These are phyloP conservation scores for Lathyrus aphaca DNA, from an alignment of 306 rosid genomes.

Conservation along the genomic window DNA sequence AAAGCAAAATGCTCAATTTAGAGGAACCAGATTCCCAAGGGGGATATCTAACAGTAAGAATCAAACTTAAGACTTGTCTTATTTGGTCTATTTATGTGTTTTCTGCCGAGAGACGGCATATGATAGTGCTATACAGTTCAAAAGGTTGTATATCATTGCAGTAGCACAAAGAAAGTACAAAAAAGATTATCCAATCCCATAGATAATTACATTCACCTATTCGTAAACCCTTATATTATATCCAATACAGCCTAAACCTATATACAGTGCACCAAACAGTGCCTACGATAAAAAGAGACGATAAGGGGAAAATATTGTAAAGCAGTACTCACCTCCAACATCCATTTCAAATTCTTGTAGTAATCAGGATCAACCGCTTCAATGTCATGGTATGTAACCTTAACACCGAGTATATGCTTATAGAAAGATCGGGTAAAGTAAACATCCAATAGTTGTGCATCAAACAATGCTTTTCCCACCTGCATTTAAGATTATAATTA, in stretches of 20 bases:
- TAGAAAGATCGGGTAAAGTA: slow-evolving; percentile 98
- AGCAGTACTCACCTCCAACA: slow-evolving; percentile 81
- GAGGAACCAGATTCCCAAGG: neutral
- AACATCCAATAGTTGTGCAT: slow-evolving; percentile 96
- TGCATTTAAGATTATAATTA: slow-evolving; percentile 47
- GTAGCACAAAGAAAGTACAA: neutral
- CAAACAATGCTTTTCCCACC: slow-evolving; percentile 98
- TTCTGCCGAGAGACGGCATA: neutral
- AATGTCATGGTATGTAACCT: slow-evolving; percentile 99
- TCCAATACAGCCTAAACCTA: neutral
- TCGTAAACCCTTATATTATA: slow-evolving; percentile 17
- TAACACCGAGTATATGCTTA: slow-evolving; percentile 92
- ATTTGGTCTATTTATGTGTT: no score
- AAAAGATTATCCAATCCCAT: neutral
- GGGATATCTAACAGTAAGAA: neutral
- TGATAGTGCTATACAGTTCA: neutral
- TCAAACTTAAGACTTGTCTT: no score
- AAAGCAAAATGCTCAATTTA: no score
- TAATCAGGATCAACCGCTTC: slow-evolving; percentile 99
- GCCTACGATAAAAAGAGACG: neutral
- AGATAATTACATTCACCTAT: slow-evolving; percentile 8
- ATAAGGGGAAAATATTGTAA: slow-evolving; percentile 20
- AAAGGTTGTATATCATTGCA: neutral
- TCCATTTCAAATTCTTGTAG: slow-evolving; percentile 97
- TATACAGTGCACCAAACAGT: neutral